These are phyloP conservation scores for Cladophialophora bantiana DNA, from an alignment of 2,329 filamentous ascomycete species.

Conservation along the genomic window DNA sequence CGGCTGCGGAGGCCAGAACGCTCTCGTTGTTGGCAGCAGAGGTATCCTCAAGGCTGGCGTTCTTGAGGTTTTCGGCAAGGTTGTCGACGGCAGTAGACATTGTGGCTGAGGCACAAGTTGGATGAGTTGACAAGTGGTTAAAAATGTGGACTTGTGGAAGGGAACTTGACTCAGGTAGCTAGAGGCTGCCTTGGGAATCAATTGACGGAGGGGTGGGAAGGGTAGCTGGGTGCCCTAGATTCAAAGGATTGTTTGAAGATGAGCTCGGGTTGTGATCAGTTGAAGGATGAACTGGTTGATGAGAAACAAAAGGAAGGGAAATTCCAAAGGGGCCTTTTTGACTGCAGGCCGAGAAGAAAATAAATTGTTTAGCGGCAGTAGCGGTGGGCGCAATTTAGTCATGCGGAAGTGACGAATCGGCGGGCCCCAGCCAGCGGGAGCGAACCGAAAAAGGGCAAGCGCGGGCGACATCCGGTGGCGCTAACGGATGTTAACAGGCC, in stretches of 20 bases:
- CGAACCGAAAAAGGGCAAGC: slow-evolving; percentile 20
- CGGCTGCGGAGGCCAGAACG: slow-evolving; percentile 94
- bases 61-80: slow-evolving; percentile 70
- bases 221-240: slow-evolving; percentile 92
- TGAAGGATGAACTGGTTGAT: slow-evolving; percentile 40
- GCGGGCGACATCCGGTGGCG: slow-evolving; percentile 8
- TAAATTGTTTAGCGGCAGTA: slow-evolving; percentile 27
- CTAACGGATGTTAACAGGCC: slow-evolving; percentile 24
- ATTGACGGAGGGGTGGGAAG: slow-evolving; percentile 70
- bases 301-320: slow-evolving; percentile 34
- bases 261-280: slow-evolving; percentile 41
- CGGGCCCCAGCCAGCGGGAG: slow-evolving; percentile 16
- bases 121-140: slow-evolving; percentile 40
- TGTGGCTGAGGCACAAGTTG: slow-evolving; percentile 56
- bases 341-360: slow-evolving; percentile 14
- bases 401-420: slow-evolving; percentile 29
- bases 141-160: slow-evolving; percentile 47
- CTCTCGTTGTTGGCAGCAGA: slow-evolving; percentile 80
- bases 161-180: slow-evolving; percentile 71
- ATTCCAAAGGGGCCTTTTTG: slow-evolving; percentile 24
- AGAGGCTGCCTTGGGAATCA: slow-evolving; percentile 52
- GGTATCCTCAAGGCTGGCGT: slow-evolving; percentile 67
- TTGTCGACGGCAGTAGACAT: slow-evolving; percentile 88
- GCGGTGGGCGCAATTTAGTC: slow-evolving; percentile 35
- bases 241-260: slow-evolving; percentile 46